Base-by-base conservation (phyloP, 805 yeast species). In the Hanseniaspora mollemarum region DNA sequence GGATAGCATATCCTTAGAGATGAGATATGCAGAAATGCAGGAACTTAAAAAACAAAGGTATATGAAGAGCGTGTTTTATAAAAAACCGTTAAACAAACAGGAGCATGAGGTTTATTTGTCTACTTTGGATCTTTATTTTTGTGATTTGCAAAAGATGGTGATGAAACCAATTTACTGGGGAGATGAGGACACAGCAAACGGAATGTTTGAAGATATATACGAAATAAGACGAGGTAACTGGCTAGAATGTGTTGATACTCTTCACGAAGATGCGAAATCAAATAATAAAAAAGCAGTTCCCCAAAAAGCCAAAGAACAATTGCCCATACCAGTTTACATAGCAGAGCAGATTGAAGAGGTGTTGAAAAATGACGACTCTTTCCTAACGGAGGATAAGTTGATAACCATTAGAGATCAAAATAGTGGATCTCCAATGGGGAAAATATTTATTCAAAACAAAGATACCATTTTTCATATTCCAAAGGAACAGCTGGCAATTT, bases 81-180 rank as follows among this genome's bases (percentile, higher is more conserved):
- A 32, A 13, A 25, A 21, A 16, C n/a, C 15, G 2, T 15, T 12
- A 10, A 19, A 36, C 10, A 26, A 36, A 3, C 13, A 26, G 15
- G 4, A 16, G 7, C 16, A 45, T n/a, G 33, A n/a, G 3, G 44
- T 46, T 4, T 46, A 46, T 16, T 24, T 46, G 10, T 16, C 21
- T n/a, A n/a, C n/a, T 13, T 10, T 39, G 9, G 51, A 46, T 24
- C 29, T 46, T 19, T 46, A 29, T 24, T 16, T 8, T 16, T 46
- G 51, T 32, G 32, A 46, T 19, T 15, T 46, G 15, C 15, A 22
- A 7, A 31, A 31, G 12, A 46, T 46, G 51, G 19, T 25, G 9
- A 46, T 46, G 51, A 36, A 29, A 18, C 51, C 51, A 7, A 31
- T 39, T 2, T 46, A 46, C 18, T 46, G 51, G 51, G 51, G 44